phyloP scores from a whole-genome alignment of 345 rosid genomes.

The Excoecaria cochinchinensis region DNA sequence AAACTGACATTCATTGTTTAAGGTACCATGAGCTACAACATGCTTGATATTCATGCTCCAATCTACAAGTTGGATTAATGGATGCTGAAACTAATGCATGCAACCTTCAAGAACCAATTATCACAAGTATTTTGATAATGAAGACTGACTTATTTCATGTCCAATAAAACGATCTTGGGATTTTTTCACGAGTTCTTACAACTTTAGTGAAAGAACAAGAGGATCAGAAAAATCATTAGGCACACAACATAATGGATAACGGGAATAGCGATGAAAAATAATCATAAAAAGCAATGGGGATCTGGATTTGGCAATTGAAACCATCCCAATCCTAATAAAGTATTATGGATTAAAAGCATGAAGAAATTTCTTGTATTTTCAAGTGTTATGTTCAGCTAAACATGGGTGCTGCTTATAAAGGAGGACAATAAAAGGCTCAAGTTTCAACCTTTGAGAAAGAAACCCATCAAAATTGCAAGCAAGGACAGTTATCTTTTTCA shows the following conservation, averaged over 20 bases:
- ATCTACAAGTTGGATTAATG: not conserved
- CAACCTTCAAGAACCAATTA: not conserved
- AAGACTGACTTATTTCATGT: not conserved
- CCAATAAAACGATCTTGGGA: not conserved
- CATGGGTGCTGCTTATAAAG: too few relatives aligned
- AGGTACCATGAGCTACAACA: not conserved
- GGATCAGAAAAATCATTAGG: not conserved
- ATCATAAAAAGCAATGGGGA: not conserved
- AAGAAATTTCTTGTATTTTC: not conserved
- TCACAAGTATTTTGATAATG: not conserved
- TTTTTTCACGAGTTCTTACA: not conserved
- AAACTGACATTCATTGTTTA: not conserved
- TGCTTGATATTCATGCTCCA: not conserved
- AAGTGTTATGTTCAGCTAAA: too few relatives aligned
- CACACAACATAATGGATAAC: not conserved
- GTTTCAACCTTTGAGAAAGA: not conserved
- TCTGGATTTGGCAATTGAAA: not conserved
- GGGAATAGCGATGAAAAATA: not conserved
- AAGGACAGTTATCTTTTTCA: not conserved
- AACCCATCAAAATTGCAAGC: not conserved
- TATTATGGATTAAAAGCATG: not conserved
- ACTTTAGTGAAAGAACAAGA: not conserved
- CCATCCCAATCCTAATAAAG: not conserved
- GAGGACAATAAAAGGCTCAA: not conserved
- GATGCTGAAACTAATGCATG: not conserved